Evolutionary conservation across 2,329 filamentous ascomycete species (phyloP), one percentile per base, ranked within the genome.

Genomic region (Bipolaris bicolor): DNA sequence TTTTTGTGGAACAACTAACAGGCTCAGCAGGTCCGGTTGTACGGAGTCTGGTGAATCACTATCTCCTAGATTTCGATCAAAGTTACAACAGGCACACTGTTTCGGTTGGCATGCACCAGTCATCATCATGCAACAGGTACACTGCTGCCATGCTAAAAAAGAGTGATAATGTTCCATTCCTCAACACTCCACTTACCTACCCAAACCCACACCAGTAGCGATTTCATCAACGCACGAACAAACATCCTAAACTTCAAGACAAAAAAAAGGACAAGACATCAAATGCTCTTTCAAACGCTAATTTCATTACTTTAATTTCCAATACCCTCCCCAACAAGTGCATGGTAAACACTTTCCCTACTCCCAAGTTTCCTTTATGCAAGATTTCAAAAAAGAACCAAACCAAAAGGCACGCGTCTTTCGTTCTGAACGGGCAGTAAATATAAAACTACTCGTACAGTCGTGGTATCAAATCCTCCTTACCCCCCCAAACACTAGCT

Each of bases 151-250:
- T 26, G 7, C 24, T 7, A 26, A 7, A 75, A 80, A 83, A 71
- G 83, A 79, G 81, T 79, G 57, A 41, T 65, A 57, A 31, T 20
- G 20, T 20, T 20, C 10, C 5, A 34, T 39, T 6, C 13, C n/a
- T 18, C 7, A 20, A 44, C n/a, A 6, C 7, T 13, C 7, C 11
- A 7, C 9, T 16, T 33, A 29, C 18, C 41, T 29, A 5, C 3
- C 26, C 58, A 56, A 41, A 63, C 29, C 13, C 20, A 47, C 3
- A 11, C 33, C 20, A 74, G 70, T 62, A 66, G 68, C 41, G 63
- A 70, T 47, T 53, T 75, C 29, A 64, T 62, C 10, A 69, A 70
- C 24, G 64, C 20, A 65, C 20, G 71, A 75, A 46, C 68, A 67
- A 40, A 67, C 58, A 43, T 69, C 73, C 40, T 31, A 4, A 2